A percentile compares a stretch with the other conserved stretches of the same genome.
phyloP scores from a whole-genome alignment of 257 asterid genomes.

The Haberlea rhodopensis region DNA sequence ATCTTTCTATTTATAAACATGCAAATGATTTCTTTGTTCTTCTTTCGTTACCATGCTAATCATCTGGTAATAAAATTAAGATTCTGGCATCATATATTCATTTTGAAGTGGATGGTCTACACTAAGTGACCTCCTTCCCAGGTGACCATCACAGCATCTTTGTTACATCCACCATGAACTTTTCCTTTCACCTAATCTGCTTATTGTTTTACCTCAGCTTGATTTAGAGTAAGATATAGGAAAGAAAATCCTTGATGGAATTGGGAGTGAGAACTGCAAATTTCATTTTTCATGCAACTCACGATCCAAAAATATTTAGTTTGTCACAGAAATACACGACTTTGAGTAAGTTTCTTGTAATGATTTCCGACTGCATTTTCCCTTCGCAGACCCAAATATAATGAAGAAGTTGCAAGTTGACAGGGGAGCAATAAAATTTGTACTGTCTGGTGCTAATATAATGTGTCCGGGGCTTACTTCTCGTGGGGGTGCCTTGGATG shows the following conservation, averaged over 20 bases:
- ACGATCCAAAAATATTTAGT: not conserved
- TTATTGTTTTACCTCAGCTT: not conserved
- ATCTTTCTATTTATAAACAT: not conserved
- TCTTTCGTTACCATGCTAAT: too few species aligned
- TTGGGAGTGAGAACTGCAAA: not conserved
- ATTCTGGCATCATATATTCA: conserved; percentile 6
- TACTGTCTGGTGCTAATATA: conserved; percentile 97
- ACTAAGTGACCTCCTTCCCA: not conserved
- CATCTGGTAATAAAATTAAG: conserved; percentile 2
- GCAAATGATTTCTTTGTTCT: conserved; percentile 7
- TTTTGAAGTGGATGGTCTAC: not conserved
- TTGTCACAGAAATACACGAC: not conserved
- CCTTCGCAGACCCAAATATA: conserved; percentile 80
- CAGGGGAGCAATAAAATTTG: conserved; percentile 91
- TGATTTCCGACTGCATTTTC: conserved; percentile 5
- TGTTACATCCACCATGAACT: not conserved
- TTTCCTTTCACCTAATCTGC: not conserved
- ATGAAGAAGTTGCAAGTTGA: conserved; percentile 98
- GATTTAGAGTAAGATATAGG: conserved; percentile 5
- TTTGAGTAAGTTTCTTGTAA: conserved; percentile 3
- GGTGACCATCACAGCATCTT: not conserved
- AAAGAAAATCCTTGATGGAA: not conserved
- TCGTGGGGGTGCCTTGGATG: conserved; percentile 95
- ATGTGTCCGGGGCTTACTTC: conserved; percentile 99
- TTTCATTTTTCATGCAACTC: not conserved